A percentile compares a stretch with the other conserved stretches of the same genome.
phyloP scores from a whole-genome alignment of 148 eudicot species.

The Drosera capensis region DNA sequence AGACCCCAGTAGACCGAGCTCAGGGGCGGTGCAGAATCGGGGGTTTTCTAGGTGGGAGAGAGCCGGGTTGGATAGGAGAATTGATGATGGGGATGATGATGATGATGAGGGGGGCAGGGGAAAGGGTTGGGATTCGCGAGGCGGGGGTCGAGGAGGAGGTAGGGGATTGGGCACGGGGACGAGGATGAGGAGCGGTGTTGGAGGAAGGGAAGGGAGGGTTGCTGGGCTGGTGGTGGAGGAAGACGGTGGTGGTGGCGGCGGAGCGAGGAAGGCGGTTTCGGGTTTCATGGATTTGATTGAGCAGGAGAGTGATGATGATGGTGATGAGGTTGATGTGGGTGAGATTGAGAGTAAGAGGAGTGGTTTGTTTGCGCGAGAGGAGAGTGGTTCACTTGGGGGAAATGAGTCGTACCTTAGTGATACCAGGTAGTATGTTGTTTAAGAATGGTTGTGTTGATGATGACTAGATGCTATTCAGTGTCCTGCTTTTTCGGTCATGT shows the following conservation, averaged over 20 bases:
- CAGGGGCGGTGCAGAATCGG: not conserved
- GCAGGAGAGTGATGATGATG: conserved; percentile 29
- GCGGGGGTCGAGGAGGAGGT: conserved; percentile 5
- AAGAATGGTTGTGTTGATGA: not conserved
- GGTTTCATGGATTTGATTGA: conserved; percentile 46
- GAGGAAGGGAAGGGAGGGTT: conserved; percentile 5
- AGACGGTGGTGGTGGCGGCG: conserved; percentile 7
- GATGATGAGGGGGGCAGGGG: conserved; percentile 12
- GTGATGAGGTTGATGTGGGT: conserved; percentile 20
- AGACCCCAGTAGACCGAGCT: not conserved
- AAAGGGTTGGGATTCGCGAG: conserved; percentile 1
- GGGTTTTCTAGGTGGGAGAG: conserved; percentile 1
- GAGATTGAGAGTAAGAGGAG: conserved; percentile 22
- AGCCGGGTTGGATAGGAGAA: conserved; percentile 6
- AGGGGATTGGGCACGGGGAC: too few species aligned
- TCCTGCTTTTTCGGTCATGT: too few species aligned
- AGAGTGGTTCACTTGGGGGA: conserved; percentile 14
- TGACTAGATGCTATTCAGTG: not conserved
- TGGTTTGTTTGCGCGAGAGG: conserved; percentile 19
- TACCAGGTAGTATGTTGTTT: conserved; percentile 35
- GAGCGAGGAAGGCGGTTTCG: conserved; percentile 17
- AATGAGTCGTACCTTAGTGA: conserved; percentile 59
- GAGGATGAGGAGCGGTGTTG: conserved; percentile 3
- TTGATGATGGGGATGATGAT: conserved; percentile 11
- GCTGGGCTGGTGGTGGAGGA: conserved; percentile 14